Conservation (phyloP, 2,329 filamentous ascomycete species). For the Trichoderma harzianum region DNA sequence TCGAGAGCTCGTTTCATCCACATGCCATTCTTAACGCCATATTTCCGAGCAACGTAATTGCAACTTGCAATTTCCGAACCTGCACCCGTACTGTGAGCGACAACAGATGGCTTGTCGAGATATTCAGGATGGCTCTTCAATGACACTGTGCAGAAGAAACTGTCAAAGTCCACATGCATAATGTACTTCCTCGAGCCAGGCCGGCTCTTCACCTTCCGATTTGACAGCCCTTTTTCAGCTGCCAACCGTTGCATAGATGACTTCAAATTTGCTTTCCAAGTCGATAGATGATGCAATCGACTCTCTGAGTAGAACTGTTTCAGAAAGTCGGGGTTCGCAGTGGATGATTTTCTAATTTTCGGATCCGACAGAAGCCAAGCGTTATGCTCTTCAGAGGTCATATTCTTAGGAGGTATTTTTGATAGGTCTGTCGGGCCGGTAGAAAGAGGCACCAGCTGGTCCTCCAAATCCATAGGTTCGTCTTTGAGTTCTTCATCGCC, state of each 20-base stretch:
- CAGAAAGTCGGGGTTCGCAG: conserved; percentile 88
- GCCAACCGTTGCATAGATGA: conserved; percentile 79
- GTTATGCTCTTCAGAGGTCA: conserved; percentile 94
- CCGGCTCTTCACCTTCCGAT: conserved; percentile 47
- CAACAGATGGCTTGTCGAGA: conserved; percentile 74
- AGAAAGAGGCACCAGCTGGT: not conserved
- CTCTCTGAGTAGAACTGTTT: conserved; percentile 96
- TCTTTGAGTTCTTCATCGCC: not conserved
- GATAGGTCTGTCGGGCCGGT: not conserved
- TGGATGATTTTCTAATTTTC: conserved; percentile 80
- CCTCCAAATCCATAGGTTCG: not conserved
- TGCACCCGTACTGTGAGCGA: conserved; percentile 80
- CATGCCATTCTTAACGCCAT: conserved; percentile 95
- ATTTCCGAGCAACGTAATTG: conserved; percentile 85
- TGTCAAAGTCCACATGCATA: conserved; percentile 96
- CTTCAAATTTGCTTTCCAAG: conserved; percentile 95
- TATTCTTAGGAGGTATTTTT: conserved; percentile 47
- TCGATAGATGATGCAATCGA: conserved; percentile 87
- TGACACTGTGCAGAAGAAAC: conserved; percentile 95
- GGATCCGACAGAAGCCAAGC: conserved; percentile 79
- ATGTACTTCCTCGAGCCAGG: conserved; percentile 73
- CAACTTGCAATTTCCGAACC: conserved; percentile 97
- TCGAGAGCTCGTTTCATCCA: conserved; percentile 94
- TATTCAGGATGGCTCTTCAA: conserved; percentile 72
- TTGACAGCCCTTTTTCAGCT: conserved; percentile 57